Evolutionary conservation across 1,284 basidiomycete genomes (phyloP).

Genomic region (Cutaneotrichosporon dermatis): DNA sequence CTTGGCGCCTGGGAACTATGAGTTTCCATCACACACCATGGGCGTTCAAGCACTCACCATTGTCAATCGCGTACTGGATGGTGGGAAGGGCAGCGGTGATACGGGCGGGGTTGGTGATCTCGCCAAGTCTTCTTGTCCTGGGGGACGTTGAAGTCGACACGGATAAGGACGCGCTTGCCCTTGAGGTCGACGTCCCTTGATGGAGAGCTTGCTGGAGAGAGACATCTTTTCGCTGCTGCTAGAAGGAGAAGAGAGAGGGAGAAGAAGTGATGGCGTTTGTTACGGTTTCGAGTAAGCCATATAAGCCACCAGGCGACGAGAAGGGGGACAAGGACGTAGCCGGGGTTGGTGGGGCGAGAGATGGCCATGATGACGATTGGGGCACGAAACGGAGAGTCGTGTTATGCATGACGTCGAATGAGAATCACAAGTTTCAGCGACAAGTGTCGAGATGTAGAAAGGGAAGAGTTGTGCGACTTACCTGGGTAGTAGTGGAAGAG

Average conservation of each 20-base stretch:
- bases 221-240: conserved; percentile 64
- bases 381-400: not conserved
- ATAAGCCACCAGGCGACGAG: conserved; percentile 10
- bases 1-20: conserved; percentile 61
- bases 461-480: too few relatives aligned
- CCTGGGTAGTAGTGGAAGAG: too few relatives aligned
- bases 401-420: not conserved
- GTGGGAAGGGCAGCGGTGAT: conserved; percentile 95
- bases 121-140: conserved; percentile 61
- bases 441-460: too few relatives aligned
- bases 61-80: conserved; percentile 87
- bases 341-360: conserved; percentile 7
- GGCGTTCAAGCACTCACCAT: conserved; percentile 56
- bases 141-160: conserved; percentile 99
- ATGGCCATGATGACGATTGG: not conserved
- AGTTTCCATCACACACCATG: too few relatives aligned
- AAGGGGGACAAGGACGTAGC: conserved; percentile 4
- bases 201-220: conserved; percentile 87
- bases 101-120: conserved; percentile 92
- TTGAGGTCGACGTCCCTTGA: conserved; percentile 90
- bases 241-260: not conserved
- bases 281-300: conserved; percentile 4
- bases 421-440: not conserved
- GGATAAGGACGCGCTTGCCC: conserved; percentile 80
- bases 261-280: too few relatives aligned